Evolutionary conservation across 176 grass and related monocot genomes (phyloP), one percentile per base, ranked within the genome.

Genomic region (Oryza meridionalis): DNA sequence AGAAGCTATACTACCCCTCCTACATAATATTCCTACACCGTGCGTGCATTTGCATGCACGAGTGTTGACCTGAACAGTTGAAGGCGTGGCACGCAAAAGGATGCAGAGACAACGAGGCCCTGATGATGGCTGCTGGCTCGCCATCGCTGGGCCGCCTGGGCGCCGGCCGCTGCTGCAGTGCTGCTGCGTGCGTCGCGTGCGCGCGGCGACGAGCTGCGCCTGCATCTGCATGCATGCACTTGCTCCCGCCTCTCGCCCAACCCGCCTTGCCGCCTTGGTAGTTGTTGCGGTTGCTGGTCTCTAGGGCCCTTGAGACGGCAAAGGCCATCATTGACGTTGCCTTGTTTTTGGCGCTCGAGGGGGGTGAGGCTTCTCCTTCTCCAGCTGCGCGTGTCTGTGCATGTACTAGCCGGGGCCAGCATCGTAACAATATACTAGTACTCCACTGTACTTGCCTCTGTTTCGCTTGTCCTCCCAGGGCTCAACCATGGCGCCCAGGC

Each of bases 261-360:
- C 8, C 40, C 17, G 51, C 77, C 51, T 29, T 29, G 27, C 27
- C 2, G 32, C 32, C 33, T 86, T 63, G 84, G 88, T 86, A 79
- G 88, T 24, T 51, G 88, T 69, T 83, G 79, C 84, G 46, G 84
- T 67, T 84, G 78, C 80, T 17, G 75, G 47, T 79, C 67, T 74
- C 77, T 42, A 80, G 87, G 37, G 6, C 19, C 22, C 67, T 17
- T 66, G 61, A 55, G 47, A 37, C 21, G 85, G 78, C 80, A 51
- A 67, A 46, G 24, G 68, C 69, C 86, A 69, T 47, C 84, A 43
- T 82, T 84, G 24, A 27, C 16, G 29, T 25, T 2, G 66, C 75
- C 58, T 79, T 73, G 63, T 69, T 79, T 79, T 79, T 67, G 80
- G 84, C 79, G 79, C 88, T 82, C 84, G 74, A 35, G 86, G 78